Conservation (phyloP, 140 eudicot species). For the Oenanthe javanica region DNA sequence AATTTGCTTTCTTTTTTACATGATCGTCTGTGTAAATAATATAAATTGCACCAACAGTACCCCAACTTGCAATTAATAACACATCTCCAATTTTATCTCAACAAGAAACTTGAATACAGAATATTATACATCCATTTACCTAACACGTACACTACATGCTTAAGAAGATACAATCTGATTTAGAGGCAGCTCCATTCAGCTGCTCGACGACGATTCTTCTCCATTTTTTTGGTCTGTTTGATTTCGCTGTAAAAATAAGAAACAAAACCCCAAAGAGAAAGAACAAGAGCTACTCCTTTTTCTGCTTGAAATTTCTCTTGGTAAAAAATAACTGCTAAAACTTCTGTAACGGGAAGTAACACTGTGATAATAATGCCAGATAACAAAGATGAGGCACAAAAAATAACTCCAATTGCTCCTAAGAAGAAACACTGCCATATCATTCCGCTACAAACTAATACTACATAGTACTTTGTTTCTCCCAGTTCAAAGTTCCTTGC, state of each 20-base stretch:
- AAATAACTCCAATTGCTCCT: slow-evolving; percentile 52
- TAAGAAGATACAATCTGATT: background rate
- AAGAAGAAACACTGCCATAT: slow-evolving; percentile 52
- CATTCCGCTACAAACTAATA: slow-evolving; percentile 33
- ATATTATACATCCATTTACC: background rate
- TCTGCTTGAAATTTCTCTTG: slow-evolving; percentile 49
- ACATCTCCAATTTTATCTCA: background rate
- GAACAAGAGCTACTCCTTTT: slow-evolving; percentile 27
- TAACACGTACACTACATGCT: background rate
- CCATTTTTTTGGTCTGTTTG: background rate
- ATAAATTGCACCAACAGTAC: background rate
- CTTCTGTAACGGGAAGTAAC: slow-evolving; percentile 40
- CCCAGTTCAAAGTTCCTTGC: slow-evolving; percentile 34
- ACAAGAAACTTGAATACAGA: background rate
- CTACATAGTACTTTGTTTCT: slow-evolving; percentile 27
- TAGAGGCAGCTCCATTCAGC: background rate
- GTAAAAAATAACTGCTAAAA: slow-evolving; percentile 41
- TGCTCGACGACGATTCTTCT: background rate
- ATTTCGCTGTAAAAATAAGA: background rate
- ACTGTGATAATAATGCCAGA: slow-evolving; percentile 48
- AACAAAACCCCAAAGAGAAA: background rate
- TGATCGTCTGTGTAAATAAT: background rate
- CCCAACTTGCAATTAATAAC: background rate
- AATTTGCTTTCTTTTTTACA: background rate
- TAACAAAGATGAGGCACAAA: slow-evolving; percentile 39